phyloP scores from a whole-genome alignment of 1,284 basidiomycete genomes.

The Apiotrichum domesticum region DNA sequence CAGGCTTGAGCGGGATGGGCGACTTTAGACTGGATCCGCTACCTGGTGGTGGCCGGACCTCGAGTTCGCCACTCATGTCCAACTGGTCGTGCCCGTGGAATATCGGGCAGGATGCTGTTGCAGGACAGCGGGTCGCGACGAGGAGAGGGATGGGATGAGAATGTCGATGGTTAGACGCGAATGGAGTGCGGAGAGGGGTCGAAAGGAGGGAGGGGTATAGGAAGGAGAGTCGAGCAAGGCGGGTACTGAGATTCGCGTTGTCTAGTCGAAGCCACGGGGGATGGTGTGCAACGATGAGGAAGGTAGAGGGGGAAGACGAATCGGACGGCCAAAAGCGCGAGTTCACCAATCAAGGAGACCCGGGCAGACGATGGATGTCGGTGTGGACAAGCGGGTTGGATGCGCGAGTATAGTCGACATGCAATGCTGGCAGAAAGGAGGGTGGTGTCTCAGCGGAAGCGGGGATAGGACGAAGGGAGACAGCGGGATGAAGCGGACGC shows the following conservation, averaged over 20 bases:
- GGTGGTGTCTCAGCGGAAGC: too few species aligned
- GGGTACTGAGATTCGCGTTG: not conserved
- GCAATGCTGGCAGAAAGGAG: not conserved
- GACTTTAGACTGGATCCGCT: not conserved
- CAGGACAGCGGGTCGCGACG: not conserved
- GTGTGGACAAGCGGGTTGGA: not conserved
- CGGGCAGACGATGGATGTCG: not conserved
- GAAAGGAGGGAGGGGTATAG: not conserved
- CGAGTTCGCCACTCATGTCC: conserved; percentile 5
- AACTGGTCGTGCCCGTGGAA: not conserved
- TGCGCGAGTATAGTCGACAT: not conserved
- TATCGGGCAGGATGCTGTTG: not conserved
- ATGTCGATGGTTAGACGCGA: not conserved
- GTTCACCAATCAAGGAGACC: conserved; percentile 12
- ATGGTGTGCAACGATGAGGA: too few species aligned
- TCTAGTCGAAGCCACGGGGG: too few species aligned
- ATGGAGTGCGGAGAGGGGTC: not conserved
- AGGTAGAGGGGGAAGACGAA: not conserved
- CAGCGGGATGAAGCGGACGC: too few species aligned
- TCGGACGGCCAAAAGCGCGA: not conserved
- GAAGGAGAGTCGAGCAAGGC: too few species aligned
- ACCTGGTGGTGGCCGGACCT: not conserved
- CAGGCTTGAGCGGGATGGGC: not conserved
- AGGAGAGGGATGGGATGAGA: too few species aligned
- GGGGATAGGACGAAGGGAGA: too few species aligned